Percentiles rank a stretch among this genome's conserved stretches.
phyloP scores from a whole-genome alignment of 192 early-diverging fungal species.

The Endogone sp. region DNA sequence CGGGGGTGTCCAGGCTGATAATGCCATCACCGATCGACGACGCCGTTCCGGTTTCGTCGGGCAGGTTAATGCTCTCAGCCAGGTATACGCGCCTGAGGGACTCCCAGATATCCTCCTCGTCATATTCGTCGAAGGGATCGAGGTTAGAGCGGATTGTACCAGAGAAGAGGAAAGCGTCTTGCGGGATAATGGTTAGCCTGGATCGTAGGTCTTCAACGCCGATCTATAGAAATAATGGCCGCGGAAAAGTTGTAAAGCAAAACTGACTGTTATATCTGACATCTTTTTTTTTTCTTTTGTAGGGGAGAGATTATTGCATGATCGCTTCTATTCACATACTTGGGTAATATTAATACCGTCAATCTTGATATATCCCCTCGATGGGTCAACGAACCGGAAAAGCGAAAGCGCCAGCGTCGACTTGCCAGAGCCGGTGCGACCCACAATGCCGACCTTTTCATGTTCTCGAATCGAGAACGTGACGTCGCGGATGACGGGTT shows the following conservation, averaged over 20 bases:
- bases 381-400: constrained; percentile 78
- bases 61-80: background rate
- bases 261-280: too few relatives aligned
- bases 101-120: constrained; percentile 39
- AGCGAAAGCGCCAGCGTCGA: constrained; percentile 73
- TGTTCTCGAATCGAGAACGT: constrained; percentile 56
- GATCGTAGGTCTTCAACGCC: constrained; percentile 73
- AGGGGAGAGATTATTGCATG: too few relatives aligned
- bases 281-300: too few relatives aligned
- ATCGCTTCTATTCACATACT: too few relatives aligned
- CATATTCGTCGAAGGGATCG: constrained; percentile 70
- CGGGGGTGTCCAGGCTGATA: constrained; percentile 58
- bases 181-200: constrained; percentile 74
- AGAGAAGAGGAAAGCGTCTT: constrained; percentile 67
- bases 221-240: too few relatives aligned
- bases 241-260: too few relatives aligned
- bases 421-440: constrained; percentile 57
- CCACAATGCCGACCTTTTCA: constrained; percentile 39
- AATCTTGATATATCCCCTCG: constrained; percentile 62
- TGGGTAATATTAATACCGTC: constrained; percentile 77
- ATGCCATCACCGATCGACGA: constrained; percentile 32
- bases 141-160: constrained; percentile 74
- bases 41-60: constrained; percentile 5
- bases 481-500: constrained; percentile 16
- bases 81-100: constrained; percentile 19